Evolutionary conservation across 768 basidiomycete genomes (phyloP), one percentile per base, ranked within the genome.

Genomic region (Daedaleopsis nitida): DNA sequence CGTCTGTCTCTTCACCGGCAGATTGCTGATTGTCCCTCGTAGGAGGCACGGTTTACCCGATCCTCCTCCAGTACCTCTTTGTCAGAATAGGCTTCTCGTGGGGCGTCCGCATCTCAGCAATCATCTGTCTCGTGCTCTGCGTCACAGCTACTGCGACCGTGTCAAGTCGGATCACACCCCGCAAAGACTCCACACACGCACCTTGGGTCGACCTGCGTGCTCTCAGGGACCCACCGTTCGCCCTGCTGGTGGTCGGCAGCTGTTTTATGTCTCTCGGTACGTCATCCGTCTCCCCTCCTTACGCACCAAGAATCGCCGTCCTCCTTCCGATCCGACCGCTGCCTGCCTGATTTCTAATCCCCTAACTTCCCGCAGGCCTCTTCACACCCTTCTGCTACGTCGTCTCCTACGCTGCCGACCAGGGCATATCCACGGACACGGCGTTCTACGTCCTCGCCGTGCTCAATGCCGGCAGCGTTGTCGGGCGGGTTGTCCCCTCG

Each of bases 341-440:
- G 17, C 16, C 24, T 5, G 8, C n/a, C 11, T 23, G 13, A 34
- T 11, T 35, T 48, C 23, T 32, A 17, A 45, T n/a, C 17, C 7
- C 37, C 27, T n/a, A 5, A 38, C 24, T 35, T 14, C 57, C n/a
- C 23, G 12, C 65, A 90, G 88, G 88, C 37, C 73, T 89, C 2
- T 90, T 88, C 74, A 85, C 83, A 21, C 89, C 89, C 5, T 86
- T 84, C 70, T 86, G 88, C 69, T 91, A 84, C 74, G 82, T 91
- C 54, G 80, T 83, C 17, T 79, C 81, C 45, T 89, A 85, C 70
- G 77, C 86, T 17, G 73, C 77, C 53, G 79, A 78, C 52, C 71
- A 65, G 69, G 56, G 69, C 52, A 70, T 82, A 43, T 60, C 78
- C 9, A 49, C 77, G 13, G 60, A 72, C 48, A 74, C 73, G 37